Evolutionary conservation across 805 yeast genomes (phyloP).

Genomic region (Monosporozyma servazzii): DNA sequence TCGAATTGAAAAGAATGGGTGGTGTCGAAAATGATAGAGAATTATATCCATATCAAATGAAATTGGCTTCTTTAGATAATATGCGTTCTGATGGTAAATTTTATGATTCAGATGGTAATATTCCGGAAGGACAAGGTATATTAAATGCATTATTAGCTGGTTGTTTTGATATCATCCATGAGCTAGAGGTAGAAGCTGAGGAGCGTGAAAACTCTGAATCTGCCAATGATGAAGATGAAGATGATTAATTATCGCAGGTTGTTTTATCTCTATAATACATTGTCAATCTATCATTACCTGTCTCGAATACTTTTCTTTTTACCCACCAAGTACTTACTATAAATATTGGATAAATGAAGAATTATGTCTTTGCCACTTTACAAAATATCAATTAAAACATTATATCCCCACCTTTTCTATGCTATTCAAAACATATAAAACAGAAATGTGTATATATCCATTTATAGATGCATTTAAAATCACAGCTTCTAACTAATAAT

Average conservation of each 20-base stretch:
- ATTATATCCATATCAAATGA: conserved; percentile 91
- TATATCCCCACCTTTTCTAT: background rate
- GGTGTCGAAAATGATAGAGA: conserved; percentile 84
- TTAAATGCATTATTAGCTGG: conserved; percentile 83
- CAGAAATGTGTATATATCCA: background rate
- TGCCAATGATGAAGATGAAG: conserved; percentile 12
- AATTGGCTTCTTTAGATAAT: conserved; percentile 82
- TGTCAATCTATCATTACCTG: background rate
- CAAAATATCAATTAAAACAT: background rate
- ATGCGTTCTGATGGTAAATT: conserved; percentile 86
- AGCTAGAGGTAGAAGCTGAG: conserved; percentile 76
- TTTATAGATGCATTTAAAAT: background rate
- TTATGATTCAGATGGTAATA: conserved; percentile 64
- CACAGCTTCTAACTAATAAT: background rate
- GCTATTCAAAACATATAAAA: background rate
- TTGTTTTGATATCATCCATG: conserved; percentile 89
- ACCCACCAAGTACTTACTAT: background rate
- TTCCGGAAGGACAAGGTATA: conserved; percentile 99
- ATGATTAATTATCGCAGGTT: conserved; percentile 13
- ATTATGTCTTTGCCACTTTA: background rate
- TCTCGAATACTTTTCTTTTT: background rate
- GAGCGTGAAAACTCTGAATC: conserved; percentile 38
- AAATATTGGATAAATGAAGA: background rate
- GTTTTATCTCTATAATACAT: background rate
- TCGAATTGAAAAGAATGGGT: conserved; percentile 87